Conservation (phyloP, 805 yeast genomes). For the Isabelozyma heimii region DNA sequence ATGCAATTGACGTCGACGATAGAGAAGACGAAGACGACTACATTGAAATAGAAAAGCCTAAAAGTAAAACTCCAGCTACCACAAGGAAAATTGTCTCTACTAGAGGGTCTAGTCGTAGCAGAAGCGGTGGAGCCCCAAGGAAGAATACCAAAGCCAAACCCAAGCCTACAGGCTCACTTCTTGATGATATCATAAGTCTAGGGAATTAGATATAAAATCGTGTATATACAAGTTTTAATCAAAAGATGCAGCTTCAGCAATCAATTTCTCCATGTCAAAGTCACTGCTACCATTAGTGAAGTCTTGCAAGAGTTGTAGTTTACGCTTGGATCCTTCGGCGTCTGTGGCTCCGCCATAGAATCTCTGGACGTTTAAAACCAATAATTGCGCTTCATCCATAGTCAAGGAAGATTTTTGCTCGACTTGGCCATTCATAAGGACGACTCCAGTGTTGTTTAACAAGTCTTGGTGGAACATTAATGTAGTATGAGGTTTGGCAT, state of each 20-base stretch:
- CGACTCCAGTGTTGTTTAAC: conserved; percentile 53
- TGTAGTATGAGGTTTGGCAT: conserved; percentile 93
- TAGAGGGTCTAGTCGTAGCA: background rate
- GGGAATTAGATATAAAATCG: conserved; percentile 2
- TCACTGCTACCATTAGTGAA: conserved; percentile 68
- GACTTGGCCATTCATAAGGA: conserved; percentile 82
- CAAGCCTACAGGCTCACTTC: conserved; percentile 3
- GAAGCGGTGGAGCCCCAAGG: conserved; percentile 1
- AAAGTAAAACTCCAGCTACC: background rate
- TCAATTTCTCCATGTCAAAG: conserved; percentile 67
- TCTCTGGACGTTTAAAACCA: conserved; percentile 73
- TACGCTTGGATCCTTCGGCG: conserved; percentile 40
- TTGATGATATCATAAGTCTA: conserved; percentile 12
- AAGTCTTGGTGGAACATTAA: conserved; percentile 84
- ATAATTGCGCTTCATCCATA: conserved; percentile 72
- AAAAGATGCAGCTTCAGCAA: conserved; percentile 70
- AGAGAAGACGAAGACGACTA: conserved; percentile 9
- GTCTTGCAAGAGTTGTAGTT: conserved; percentile 55
- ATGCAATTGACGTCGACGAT: conserved; percentile 12
- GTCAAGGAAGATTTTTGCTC: conserved; percentile 70
- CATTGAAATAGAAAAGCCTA: conserved; percentile 6
- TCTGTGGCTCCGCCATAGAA: conserved; percentile 71
- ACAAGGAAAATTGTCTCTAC: background rate
- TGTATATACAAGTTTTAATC: conserved; percentile 32
- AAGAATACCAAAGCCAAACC: background rate